Evolutionary conservation across 2,329 filamentous ascomycete species (phyloP), one percentile per base, ranked within the genome.

Genomic region (Verticillium dahliae): DNA sequence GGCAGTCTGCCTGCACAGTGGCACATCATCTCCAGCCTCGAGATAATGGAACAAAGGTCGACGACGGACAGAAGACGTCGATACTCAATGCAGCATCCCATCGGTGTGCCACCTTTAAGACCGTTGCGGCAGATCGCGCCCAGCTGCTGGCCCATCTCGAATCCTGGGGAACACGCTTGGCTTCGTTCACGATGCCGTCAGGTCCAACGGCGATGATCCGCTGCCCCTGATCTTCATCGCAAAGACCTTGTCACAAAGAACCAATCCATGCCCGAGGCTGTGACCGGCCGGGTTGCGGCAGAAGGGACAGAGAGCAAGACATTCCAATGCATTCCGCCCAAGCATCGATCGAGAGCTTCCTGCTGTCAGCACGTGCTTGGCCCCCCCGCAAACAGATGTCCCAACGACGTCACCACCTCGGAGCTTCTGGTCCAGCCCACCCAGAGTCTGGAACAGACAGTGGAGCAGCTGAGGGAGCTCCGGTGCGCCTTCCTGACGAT

Each of bases 341-440:
- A 4, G 55, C 34, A 57, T 38, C 15, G 55, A 37, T 37, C 31
- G 55, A 57, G n/a, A 14, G 18, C n/a, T 31, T 35, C 55, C 15
- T 57, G 15, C 27, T 33, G 34, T 38, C 55, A 9, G 27, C 55
- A 57, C 33, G 33, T 27, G 56, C 35, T 37, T 57, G 35, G 10
- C 6, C 56, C 18, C 27, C 56, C 56, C 56, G 33, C 35, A 27
- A 38, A 13, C 27, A 15, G 38, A 31, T 45, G 27, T 52, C 55
- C 41, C 60, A 56, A 62, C 37, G 63, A 65, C 62, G 63, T 65
- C 63, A 58, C 39, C 57, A 58, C 27, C 33, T 38, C 60, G 62
- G 63, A 65, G 60, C 52, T 61, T 61, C 57, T 57, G 27, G 45
- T 62, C 63, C 62, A 57, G 57, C 31, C 38, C 52, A 14, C 55